Evolutionary conservation across 768 basidiomycete genomes (phyloP).

Genomic region (Termitomyces titanicus): DNA sequence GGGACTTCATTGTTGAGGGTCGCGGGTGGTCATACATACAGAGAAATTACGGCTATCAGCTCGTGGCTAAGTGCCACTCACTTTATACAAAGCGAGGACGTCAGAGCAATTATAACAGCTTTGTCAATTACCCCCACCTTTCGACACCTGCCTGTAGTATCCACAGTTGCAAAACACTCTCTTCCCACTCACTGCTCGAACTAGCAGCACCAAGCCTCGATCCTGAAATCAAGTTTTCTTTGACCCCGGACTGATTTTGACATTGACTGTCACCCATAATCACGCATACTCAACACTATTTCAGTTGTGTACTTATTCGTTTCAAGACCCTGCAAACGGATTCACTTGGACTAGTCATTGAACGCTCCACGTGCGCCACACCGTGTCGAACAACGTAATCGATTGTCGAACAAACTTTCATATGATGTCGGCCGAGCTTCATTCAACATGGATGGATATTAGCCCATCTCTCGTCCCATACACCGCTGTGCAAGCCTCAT

Average conservation of each 20-base stretch:
- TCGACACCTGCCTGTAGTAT: too few relatives aligned
- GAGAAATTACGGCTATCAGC: neutral
- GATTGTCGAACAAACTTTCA: neutral
- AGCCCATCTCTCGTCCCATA: neutral
- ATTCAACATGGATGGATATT: neutral
- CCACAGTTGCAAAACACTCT: neutral
- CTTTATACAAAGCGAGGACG: conserved; percentile 2
- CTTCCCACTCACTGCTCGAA: neutral
- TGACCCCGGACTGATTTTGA: neutral
- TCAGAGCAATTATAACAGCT: conserved; percentile 2
- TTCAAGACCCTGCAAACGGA: neutral
- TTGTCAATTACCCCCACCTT: neutral
- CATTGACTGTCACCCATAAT: neutral
- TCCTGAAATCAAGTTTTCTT: neutral
- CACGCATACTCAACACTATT: neutral
- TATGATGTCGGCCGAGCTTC: neutral
- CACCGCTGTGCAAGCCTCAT: neutral
- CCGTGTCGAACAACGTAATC: neutral
- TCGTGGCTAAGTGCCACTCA: neutral
- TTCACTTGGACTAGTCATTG: neutral
- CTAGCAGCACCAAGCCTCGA: neutral
- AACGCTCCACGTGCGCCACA: conserved; percentile 9
- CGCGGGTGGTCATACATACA: too few relatives aligned
- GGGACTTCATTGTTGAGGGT: neutral
- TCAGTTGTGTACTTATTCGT: neutral